Conservation (phyloP, 1,139 yeast genomes). For the Pichia sp. region DNA sequence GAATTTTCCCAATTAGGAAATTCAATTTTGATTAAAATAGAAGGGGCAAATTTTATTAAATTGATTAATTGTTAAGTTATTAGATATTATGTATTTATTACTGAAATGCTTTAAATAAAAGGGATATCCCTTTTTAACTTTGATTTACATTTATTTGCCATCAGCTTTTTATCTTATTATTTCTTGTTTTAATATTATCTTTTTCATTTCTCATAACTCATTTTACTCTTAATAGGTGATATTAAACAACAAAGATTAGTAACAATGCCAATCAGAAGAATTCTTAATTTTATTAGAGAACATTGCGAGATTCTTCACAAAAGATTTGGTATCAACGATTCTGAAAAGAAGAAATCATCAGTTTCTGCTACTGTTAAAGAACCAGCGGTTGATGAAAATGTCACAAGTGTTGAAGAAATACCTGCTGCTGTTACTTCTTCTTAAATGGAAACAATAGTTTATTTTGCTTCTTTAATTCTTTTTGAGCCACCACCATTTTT, state of each 20-base stretch:
- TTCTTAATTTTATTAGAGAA: constrained; percentile 25
- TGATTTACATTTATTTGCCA: not conserved
- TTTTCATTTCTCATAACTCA: not conserved
- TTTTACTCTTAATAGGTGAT: not conserved
- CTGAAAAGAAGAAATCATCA: constrained; percentile 8
- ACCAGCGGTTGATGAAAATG: constrained; percentile 3
- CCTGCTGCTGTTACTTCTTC: constrained; percentile 12
- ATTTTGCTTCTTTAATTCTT: not conserved
- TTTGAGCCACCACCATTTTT: not conserved
- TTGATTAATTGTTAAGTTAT: no score
- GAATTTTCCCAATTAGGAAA: not conserved
- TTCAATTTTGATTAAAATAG: no score
- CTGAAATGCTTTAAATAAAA: no score
- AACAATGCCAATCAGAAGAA: constrained; percentile 31
- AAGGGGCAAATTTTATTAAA: no score
- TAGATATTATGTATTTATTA: no score
- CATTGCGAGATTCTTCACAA: constrained; percentile 27
- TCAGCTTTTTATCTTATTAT: not conserved
- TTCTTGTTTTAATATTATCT: not conserved
- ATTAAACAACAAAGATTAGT: not conserved
- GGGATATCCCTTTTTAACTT: no score
- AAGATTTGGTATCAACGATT: constrained; percentile 19
- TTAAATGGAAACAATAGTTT: not conserved
- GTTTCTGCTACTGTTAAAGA: constrained; percentile 5
- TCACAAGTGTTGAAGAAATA: not conserved